Evolutionary conservation across 116 monocot species (phyloP), one percentile per base, ranked within the genome.

Genomic region (Papilionanthe hybrid): DNA sequence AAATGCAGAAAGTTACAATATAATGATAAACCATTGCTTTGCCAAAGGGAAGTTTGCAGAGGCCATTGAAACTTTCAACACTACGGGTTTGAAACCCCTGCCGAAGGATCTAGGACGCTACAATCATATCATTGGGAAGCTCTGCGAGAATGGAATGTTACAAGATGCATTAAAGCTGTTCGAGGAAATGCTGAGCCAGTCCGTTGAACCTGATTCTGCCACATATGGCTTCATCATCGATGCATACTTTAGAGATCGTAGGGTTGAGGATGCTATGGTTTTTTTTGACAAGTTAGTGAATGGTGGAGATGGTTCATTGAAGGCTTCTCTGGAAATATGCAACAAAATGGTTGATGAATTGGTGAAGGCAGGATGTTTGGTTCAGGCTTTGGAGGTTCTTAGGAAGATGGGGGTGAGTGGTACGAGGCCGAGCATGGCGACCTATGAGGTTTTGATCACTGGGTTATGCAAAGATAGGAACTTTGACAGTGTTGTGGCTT

Each of bases 21-120:
- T 95, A 19, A 95, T 95, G 95, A 91, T 91, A 32, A 91, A 90
- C 53, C 86, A 95, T 25, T 82, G 89, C 76, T 89, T 95, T 80
- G 85, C 78, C 44, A 79, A 87, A 44, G 89, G 87, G n/a, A 89
- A 85, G 71, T 87, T 88, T 45, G 23, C 66, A 7, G 91, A 88
- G 56, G 91, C 92, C 1, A 82, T 95, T 44, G 87, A 90, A 76
- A 86, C 89, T 42, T 95, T 95, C 82, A 92, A 88, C 49, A 80
- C 78, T 44, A 80, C 84, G 43, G 90, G 90, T 9, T 81, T 65
- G 23, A 93, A 95, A 77, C 86, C 93, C 0, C 85, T 85, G 65
- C 79, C 81, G 43, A 92, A 87, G 89, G 93, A 95, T 78, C 86
- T 84, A n/a, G 86, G 82, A 7, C 87, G 89, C 85, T 95, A 82